Conservation (phyloP, 2,329 filamentous ascomycete genomes). For the Helotiales sp. region DNA sequence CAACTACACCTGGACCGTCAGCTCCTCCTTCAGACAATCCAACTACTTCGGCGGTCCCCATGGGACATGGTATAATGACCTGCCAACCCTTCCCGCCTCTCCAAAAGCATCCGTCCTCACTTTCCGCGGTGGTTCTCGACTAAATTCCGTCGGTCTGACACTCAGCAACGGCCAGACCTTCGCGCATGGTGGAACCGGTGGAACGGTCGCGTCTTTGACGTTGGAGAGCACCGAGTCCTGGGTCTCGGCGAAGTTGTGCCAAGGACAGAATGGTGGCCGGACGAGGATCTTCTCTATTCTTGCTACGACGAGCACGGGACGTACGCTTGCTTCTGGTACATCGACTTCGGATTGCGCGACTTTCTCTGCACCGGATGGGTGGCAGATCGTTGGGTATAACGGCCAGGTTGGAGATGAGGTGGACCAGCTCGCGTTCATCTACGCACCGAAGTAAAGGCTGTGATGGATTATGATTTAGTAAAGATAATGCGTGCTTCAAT, state of each 20-base stretch:
- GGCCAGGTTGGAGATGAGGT: conserved; percentile 60
- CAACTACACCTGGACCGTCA: conserved; percentile 54
- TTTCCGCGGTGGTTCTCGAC: conserved; percentile 53
- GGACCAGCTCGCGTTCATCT: conserved; percentile 58
- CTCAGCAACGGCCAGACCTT: conserved; percentile 55
- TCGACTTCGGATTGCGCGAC: conserved; percentile 53
- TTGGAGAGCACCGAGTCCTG: conserved; percentile 56
- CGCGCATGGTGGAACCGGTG: conserved; percentile 59
- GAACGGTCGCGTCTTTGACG: conserved; percentile 48
- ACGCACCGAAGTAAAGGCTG: conserved; percentile 47
- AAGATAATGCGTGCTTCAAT: conserved; percentile 12
- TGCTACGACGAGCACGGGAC: conserved; percentile 56
- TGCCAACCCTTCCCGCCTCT: conserved; percentile 45
- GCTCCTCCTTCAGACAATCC: conserved; percentile 50
- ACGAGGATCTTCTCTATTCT: conserved; percentile 62
- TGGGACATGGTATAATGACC: conserved; percentile 61
- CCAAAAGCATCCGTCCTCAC: conserved; percentile 45
- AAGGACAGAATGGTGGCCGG: conserved; percentile 50
- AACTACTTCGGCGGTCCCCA: conserved; percentile 54
- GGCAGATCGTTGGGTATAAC: conserved; percentile 58
- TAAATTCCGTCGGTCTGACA: conserved; percentile 56
- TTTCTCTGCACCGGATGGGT: conserved; percentile 53
- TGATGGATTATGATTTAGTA: background rate
- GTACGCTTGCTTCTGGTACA: conserved; percentile 51
- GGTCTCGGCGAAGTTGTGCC: conserved; percentile 55